phyloP scores from a whole-genome alignment of 2,329 filamentous ascomycete species.

The Fusarium sterilihyphosum region DNA sequence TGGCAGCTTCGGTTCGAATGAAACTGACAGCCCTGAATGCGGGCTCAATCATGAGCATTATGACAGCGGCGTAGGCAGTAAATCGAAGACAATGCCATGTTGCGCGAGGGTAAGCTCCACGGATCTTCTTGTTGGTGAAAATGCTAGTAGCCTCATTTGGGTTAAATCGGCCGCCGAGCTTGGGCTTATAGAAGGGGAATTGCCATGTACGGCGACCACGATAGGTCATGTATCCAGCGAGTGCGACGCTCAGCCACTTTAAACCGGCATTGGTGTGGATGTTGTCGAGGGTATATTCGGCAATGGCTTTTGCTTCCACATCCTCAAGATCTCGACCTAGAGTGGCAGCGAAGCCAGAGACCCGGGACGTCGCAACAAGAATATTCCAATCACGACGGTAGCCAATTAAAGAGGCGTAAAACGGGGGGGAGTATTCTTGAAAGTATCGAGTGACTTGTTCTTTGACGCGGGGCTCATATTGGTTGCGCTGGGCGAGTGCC shows the following conservation, averaged over 20 bases:
- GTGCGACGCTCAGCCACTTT: constrained; percentile 40
- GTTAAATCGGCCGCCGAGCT: constrained; percentile 40
- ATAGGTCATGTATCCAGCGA: constrained; percentile 44
- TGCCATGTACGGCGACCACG: constrained; percentile 43
- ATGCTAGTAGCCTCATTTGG: constrained; percentile 43
- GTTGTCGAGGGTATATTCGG: constrained; percentile 47
- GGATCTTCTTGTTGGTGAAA: constrained; percentile 42
- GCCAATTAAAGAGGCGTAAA: constrained; percentile 47
- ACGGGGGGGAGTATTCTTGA: constrained; percentile 46
- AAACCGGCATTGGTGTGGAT: constrained; percentile 47
- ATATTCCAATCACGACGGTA: constrained; percentile 43
- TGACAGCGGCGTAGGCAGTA: constrained; percentile 40
- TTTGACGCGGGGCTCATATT: constrained; percentile 45
- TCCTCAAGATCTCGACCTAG: constrained; percentile 48
- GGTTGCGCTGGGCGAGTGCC: constrained; percentile 42
- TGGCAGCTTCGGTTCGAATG: constrained; percentile 35
- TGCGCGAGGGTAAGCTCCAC: constrained; percentile 36
- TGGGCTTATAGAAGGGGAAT: constrained; percentile 45
- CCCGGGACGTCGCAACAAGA: constrained; percentile 42
- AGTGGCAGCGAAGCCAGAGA: constrained; percentile 44
- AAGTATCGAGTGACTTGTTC: constrained; percentile 48
- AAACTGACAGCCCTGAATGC: constrained; percentile 39
- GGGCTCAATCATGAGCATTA: constrained; percentile 42
- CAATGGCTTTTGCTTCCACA: constrained; percentile 49
- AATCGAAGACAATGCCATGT: constrained; percentile 42